Evolutionary conservation across 140 eudicot species (phyloP), one percentile per base, ranked within the genome.

Genomic region (Bidens hawaiensis): DNA sequence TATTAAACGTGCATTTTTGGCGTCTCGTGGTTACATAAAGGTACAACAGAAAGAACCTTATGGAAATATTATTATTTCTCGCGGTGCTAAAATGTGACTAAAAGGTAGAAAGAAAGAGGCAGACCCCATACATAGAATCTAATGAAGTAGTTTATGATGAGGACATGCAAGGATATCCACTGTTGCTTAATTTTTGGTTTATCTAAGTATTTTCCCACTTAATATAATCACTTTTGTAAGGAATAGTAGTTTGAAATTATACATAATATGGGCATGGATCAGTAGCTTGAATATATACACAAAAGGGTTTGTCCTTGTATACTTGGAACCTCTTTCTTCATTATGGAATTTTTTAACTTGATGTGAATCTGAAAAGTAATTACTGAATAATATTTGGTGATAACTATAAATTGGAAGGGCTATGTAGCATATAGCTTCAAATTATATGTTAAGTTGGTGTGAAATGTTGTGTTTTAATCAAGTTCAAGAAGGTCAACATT

Each of bases 71-170:
- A 41, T 79, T 15, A 80, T 93, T 26, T 85, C 96, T 34, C 72
- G 86, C 26, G 99, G 99, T 68, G 70, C 63, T 3, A 79, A 83
- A 74, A 85, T 93, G 94, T 93, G 82, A 91, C 36, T 14, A 26
- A 21, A 8, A 30, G 65, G 47, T 58, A 21, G 56, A 21, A 33
- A 45, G 49, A 33, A 61, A 27, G 11, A 3, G 45, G 17, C 31
- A 21, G 31, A 5, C 17, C 6, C 12, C 48, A 4, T 53, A 53
- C 19, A 25, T 53, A 52, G 19, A 9, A 19, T 25, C 36, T 23
- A 52, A 52, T 52, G 59, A 15, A 28, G 42, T 14, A 56, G 43
- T 56, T 27, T 16, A 17, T 31, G 9, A 56, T n/a, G 16, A 31
- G 6, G 11, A 26, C 18, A 24, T 22, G 33, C 26, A 12, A 51